A percentile compares a stretch with the other conserved stretches of the same genome.
Conservation (phyloP, 2,329 filamentous ascomycete species). For the Xylariaceae sp. region DNA sequence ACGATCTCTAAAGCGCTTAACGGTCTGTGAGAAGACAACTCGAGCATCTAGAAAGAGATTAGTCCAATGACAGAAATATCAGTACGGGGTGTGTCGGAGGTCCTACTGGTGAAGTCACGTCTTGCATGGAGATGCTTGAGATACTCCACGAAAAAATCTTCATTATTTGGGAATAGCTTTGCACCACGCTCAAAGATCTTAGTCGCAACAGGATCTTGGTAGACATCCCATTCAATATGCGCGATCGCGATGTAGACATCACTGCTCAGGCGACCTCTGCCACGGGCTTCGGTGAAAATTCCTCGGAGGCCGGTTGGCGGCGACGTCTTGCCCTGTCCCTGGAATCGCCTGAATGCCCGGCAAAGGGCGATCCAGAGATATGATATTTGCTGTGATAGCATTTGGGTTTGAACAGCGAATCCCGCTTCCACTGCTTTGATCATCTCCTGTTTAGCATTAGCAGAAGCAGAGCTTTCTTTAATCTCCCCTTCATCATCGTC, state of each 20-base stretch:
- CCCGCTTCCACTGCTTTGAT: slow-evolving; percentile 60
- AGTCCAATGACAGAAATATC: slow-evolving; percentile 18
- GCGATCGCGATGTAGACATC: slow-evolving; percentile 95
- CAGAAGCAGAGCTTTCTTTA: slow-evolving; percentile 36
- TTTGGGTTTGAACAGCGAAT: slow-evolving; percentile 67
- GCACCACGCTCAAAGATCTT: slow-evolving; percentile 96
- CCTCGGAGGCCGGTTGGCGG: slow-evolving; percentile 69
- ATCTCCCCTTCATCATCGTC: slow-evolving; percentile 52
- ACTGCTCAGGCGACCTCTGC: slow-evolving; percentile 81
- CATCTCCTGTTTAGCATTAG: slow-evolving; percentile 62
- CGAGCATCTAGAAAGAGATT: slow-evolving; percentile 68
- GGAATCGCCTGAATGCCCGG: slow-evolving; percentile 87
- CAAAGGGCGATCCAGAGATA: slow-evolving; percentile 94
- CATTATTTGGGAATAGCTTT: slow-evolving; percentile 89
- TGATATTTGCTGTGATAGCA: slow-evolving; percentile 80
- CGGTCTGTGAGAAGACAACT: slow-evolving; percentile 92
- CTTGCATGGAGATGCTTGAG: slow-evolving; percentile 89
- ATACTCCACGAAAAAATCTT: slow-evolving; percentile 91
- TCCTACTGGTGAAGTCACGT: slow-evolving; percentile 89
- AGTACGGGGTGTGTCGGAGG: background rate
- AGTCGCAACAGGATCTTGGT: slow-evolving; percentile 85
- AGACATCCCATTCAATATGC: slow-evolving; percentile 90
- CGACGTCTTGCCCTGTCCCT: slow-evolving; percentile 71
- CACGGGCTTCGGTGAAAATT: slow-evolving; percentile 84
- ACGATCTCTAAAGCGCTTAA: slow-evolving; percentile 75